Percentiles rank a stretch among this genome's conserved stretches.
phyloP scores from a whole-genome alignment of 1,284 basidiomycete genomes.

The Wolfiporia cocos region DNA sequence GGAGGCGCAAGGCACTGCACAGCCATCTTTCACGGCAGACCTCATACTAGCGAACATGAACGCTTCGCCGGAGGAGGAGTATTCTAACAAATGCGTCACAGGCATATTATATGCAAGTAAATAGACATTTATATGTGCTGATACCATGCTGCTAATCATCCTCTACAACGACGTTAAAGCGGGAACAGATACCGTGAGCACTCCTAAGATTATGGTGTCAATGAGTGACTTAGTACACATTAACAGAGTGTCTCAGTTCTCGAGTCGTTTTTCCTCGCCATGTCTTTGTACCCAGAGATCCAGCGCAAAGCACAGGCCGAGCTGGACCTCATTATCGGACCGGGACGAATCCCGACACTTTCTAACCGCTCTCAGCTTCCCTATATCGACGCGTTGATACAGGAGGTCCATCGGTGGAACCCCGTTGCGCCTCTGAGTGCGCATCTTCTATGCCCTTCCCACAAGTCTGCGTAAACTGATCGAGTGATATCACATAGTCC shows the following conservation, averaged over 20 bases:
- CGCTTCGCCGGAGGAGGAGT: conserved; percentile 31
- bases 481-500: conserved; percentile 20
- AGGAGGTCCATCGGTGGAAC: conserved; percentile 40
- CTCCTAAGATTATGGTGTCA: too few species aligned
- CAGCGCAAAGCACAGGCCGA: conserved; percentile 38
- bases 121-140: conserved; percentile 1
- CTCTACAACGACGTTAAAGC: conserved; percentile 14
- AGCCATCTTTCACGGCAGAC: conserved; percentile 45
- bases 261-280: conserved; percentile 36
- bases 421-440: neutral
- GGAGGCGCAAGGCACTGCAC: conserved; percentile 32
- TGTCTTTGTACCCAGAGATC: conserved; percentile 44
- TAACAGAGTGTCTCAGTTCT: neutral
- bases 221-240: neutral
- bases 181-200: conserved; percentile 28
- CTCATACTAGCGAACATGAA: conserved; percentile 30
- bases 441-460: neutral
- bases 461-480: neutral
- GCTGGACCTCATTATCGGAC: conserved; percentile 31
- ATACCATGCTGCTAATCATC: conserved; percentile 1
- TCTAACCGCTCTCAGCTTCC: conserved; percentile 46
- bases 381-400: conserved; percentile 45
- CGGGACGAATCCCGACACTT: conserved; percentile 36
- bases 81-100: conserved; percentile 49
- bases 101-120: conserved; percentile 41